Evolutionary conservation across 495 filamentous ascomycete genomes (phyloP), one percentile per base, ranked within the genome.

Genomic region (Xylaria scruposa): DNA sequence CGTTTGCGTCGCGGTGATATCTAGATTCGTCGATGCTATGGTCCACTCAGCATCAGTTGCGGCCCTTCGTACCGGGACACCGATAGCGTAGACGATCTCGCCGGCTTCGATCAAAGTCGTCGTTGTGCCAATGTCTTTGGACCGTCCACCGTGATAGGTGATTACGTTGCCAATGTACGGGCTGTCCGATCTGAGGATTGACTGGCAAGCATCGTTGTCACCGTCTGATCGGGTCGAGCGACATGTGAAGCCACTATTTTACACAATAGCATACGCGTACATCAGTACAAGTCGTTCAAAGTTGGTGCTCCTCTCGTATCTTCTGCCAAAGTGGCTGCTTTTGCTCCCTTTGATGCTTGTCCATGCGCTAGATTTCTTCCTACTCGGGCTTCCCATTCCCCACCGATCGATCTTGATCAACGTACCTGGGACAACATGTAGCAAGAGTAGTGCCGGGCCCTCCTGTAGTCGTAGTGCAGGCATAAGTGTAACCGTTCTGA

Each of bases 341-440:
- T 47, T 47, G 44, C 3, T 47, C 40, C 40, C 13, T 17, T 17
- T 4, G 13, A 46, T 17, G 15, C 42, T n/a, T 2, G 44, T 4
- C 44, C 15, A 46, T 46, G 5, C 4, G 15, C 44, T 17, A 4
- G 42, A 46, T 3, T 12, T 4, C 4, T 15, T 46, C 29, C 4
- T 33, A 10, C 54, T 36, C 29, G 4, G 24, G 5, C 26, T 12
- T 29, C 29, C 8, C 29, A 24, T 42, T 66, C 2, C 24, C 8
- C 24, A 2, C 21, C 7, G 21, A 12, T 54, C 15, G 51, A 54
- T 9, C 26, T 31, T 17, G 53, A 1, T 26, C 53, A 15, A 49
- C 64, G 42, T 67, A 67, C 64, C 42, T 51, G 2, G 63, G 46
- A 53, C 64, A 67, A n/a, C 64, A 67, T 29, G 64, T 53, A 17